Evolutionary conservation across 2,329 filamentous ascomycete species (phyloP).

Genomic region (Lasiodiplodia sp.): DNA sequence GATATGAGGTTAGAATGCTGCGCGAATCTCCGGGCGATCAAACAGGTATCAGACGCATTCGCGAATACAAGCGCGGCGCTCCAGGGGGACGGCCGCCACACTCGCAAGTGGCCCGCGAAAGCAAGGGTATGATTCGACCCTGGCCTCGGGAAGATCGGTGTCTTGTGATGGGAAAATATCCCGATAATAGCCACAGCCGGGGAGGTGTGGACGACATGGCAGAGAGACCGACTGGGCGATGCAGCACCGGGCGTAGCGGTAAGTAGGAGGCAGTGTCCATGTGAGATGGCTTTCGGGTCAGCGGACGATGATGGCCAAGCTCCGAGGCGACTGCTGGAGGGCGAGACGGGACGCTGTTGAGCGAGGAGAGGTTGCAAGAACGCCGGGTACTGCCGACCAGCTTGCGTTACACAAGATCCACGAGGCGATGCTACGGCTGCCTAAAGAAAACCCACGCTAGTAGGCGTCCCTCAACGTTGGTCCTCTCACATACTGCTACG

Average conservation of each 20-base stretch:
- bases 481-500: background rate
- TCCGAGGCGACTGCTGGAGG: background rate
- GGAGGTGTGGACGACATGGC: background rate
- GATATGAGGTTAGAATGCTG: background rate
- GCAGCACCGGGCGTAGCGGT: background rate
- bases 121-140: background rate
- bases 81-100: background rate
- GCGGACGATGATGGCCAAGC: background rate
- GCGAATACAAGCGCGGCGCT: background rate
- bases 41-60: background rate
- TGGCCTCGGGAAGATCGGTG: background rate
- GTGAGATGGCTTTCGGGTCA: background rate
- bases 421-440: background rate
- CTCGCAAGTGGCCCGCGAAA: background rate
- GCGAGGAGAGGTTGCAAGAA: background rate
- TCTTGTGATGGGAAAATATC: background rate
- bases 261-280: background rate
- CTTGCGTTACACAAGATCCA: background rate
- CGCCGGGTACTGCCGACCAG: background rate
- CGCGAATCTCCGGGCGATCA: background rate
- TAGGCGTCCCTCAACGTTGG: too few relatives aligned
- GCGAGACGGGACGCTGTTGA: too few relatives aligned
- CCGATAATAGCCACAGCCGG: background rate
- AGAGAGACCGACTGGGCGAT: background rate
- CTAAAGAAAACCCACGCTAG: background rate